Conservation (phyloP, 2,329 filamentous ascomycete species). For the Neobulgaria alba region DNA sequence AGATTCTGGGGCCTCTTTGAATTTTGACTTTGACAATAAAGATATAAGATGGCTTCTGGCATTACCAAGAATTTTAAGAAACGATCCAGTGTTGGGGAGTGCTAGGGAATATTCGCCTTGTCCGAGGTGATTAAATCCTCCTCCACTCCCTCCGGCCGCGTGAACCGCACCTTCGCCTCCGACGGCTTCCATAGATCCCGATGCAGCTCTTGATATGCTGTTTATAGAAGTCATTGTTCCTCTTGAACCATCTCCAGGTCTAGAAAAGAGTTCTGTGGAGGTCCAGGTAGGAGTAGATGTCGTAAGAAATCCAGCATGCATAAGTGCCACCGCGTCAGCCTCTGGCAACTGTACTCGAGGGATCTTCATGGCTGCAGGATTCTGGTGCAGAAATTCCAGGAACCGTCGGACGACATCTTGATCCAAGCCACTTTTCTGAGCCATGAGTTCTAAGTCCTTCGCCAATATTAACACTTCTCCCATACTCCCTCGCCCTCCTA, state of each 20-base stretch:
- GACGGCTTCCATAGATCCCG: conserved; percentile 60
- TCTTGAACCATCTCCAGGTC: conserved; percentile 31
- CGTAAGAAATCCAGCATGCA: conserved; percentile 61
- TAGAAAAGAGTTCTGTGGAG: conserved; percentile 34
- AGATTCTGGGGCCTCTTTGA: conserved; percentile 53
- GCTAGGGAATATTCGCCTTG: conserved; percentile 43
- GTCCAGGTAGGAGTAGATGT: conserved; percentile 32
- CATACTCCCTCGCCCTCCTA: conserved; percentile 47
- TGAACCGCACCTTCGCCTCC: conserved; percentile 60
- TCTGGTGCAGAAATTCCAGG: conserved; percentile 38
- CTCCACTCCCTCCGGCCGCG: conserved; percentile 46
- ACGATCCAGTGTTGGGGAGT: conserved; percentile 57
- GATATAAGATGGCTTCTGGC: conserved; percentile 53
- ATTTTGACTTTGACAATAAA: conserved; percentile 49
- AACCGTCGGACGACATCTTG: conserved; percentile 43
- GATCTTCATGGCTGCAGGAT: conserved; percentile 40
- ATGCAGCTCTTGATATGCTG: conserved; percentile 54
- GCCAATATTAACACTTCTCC: conserved; percentile 58
- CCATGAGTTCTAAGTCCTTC: conserved; percentile 44
- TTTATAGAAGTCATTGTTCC: conserved; percentile 52
- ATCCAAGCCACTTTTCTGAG: conserved; percentile 33
- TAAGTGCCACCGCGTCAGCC: conserved; percentile 46
- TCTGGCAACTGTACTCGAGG: conserved; percentile 33
- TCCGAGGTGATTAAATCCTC: conserved; percentile 20
- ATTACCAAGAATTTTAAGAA: conserved; percentile 55